These are phyloP conservation scores for Thymus mandschuricus DNA, from an alignment of 257 asterid genomes.

Conservation along the genomic window DNA sequence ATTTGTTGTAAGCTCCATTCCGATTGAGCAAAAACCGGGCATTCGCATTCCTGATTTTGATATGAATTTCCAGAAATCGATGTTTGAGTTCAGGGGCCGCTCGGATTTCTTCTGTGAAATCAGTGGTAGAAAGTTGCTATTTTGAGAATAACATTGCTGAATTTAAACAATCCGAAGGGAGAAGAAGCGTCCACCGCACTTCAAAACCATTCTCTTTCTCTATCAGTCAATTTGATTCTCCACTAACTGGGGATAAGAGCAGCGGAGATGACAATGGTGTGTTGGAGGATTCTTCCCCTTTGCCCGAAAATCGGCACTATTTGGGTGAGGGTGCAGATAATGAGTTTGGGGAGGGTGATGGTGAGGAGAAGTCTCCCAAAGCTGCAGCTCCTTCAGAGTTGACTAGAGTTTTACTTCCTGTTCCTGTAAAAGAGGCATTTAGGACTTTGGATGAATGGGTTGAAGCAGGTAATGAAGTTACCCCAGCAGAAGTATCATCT, in stretches of 20 bases:
- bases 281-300: conserved; percentile 43
- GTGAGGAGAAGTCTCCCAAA: conserved; percentile 26
- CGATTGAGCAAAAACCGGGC: background rate
- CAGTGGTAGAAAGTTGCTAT: conserved; percentile 40
- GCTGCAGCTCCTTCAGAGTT: conserved; percentile 35
- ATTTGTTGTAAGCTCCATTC: background rate
- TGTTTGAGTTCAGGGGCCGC: conserved; percentile 39
- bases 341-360: conserved; percentile 40
- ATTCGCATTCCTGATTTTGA: background rate
- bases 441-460: conserved; percentile 64
- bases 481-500: conserved; percentile 39
- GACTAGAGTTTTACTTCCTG: conserved; percentile 50
- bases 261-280: conserved; percentile 43
- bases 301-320: conserved; percentile 52
- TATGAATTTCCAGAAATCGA: conserved; percentile 47
- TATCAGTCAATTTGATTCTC: conserved; percentile 42
- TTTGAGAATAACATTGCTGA: conserved; percentile 35
- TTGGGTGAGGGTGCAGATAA: conserved; percentile 45
- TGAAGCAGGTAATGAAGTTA: conserved; percentile 63
- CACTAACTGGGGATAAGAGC: conserved; percentile 55
- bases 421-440: conserved; percentile 34
- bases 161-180: conserved; percentile 28
- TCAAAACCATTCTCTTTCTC: conserved; percentile 22
- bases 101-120: conserved; percentile 35
- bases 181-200: conserved; percentile 37